phyloP scores from a whole-genome alignment of 78 protist species.

The Polysphondylium violaceum region DNA sequence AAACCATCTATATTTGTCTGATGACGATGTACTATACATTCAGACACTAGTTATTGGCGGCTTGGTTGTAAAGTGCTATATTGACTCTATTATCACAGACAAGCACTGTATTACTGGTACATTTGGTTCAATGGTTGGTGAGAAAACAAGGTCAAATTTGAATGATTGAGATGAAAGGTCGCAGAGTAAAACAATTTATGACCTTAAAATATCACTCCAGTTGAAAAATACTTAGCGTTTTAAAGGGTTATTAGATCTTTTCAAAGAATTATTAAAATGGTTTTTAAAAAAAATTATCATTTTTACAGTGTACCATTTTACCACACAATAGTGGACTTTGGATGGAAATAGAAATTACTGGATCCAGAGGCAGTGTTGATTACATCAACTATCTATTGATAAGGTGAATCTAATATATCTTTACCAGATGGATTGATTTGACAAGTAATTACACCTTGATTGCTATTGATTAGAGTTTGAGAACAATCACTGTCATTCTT shows the following conservation, averaged over 20 bases:
- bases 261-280: neutral
- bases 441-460: neutral
- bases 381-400: neutral
- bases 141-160: neutral
- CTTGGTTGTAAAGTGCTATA: neutral
- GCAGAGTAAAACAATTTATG: too few species aligned
- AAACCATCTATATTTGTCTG: too few species aligned
- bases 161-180: neutral
- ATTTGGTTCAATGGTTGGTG: neutral
- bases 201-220: too few species aligned
- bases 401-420: neutral
- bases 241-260: too few species aligned
- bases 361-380: neutral
- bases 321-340: slow-evolving; percentile 8
- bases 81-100: neutral
- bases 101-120: neutral
- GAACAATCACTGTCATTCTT: neutral
- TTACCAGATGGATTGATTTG: neutral
- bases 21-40: neutral
- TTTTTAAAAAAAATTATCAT: neutral
- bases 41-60: neutral
- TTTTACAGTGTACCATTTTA: neutral
- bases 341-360: neutral
- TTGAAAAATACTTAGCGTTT: too few species aligned
- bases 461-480: neutral